A percentile compares a stretch with the other conserved stretches of the same genome.
Conservation (phyloP, 805 yeast species). For the Cyberlindnera euphorbiiphila region DNA sequence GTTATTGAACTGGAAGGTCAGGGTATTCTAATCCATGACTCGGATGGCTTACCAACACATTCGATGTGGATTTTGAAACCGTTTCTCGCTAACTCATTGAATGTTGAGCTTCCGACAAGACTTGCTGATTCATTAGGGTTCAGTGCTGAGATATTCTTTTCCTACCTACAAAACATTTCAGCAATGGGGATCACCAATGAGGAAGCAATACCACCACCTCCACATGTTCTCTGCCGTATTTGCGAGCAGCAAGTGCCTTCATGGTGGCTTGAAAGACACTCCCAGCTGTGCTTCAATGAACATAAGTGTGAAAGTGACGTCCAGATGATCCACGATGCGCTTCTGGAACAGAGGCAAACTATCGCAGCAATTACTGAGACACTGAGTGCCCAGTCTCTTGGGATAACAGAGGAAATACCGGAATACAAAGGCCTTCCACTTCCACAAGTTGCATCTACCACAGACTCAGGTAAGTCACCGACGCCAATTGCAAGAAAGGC, state of each 20-base stretch:
- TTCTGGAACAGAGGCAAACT: constrained; percentile 63
- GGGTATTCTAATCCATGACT: constrained; percentile 77
- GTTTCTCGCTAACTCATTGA: constrained; percentile 58
- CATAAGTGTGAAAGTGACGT: constrained; percentile 78
- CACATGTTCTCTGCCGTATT: constrained; percentile 79
- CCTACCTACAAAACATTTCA: constrained; percentile 62
- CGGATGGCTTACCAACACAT: constrained; percentile 60
- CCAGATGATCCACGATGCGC: constrained; percentile 67
- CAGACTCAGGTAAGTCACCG: constrained; percentile 18
- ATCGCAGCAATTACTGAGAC: constrained; percentile 37
- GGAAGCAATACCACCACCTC: constrained; percentile 70
- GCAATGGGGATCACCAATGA: constrained; percentile 63
- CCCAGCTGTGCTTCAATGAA: constrained; percentile 81
- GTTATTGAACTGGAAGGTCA: constrained; percentile 84
- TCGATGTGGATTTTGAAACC: constrained; percentile 94
- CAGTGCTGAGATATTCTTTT: constrained; percentile 80
- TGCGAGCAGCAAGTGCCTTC: constrained; percentile 90
- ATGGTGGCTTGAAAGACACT: constrained; percentile 95
- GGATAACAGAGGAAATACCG: constrained; percentile 5
- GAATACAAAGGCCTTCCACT: constrained; percentile 61
- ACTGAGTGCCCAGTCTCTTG: constrained; percentile 24
- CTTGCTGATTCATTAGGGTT: constrained; percentile 79
- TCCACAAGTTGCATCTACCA: constrained; percentile 27
- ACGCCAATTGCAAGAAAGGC: constrained; percentile 30
- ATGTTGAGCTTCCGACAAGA: constrained; percentile 64